phyloP scores from a whole-genome alignment of 202 grass and related monocot genomes.

The Tripidium arundinaceum region DNA sequence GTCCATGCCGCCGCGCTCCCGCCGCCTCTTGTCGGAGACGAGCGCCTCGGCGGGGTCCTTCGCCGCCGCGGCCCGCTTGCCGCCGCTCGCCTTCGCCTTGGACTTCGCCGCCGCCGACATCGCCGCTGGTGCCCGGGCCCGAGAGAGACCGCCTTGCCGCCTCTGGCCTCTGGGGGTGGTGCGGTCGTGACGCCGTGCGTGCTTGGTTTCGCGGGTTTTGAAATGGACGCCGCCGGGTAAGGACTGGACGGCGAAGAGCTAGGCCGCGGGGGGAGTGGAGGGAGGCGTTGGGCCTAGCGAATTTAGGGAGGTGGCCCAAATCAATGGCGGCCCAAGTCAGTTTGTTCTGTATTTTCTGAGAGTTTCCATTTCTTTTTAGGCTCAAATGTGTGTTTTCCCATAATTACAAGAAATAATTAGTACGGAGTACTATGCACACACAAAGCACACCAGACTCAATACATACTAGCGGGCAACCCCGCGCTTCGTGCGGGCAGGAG shows the following conservation, averaged over 20 bases:
- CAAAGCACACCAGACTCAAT: too few species aligned
- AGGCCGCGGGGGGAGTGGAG: neutral
- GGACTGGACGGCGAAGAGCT: neutral
- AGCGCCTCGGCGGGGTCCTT: slow-evolving; percentile 37
- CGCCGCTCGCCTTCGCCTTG: slow-evolving; percentile 40
- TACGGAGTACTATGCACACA: too few species aligned
- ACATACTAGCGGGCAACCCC: too few species aligned
- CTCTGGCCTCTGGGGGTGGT: neutral
- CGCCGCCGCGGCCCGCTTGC: slow-evolving; percentile 27
- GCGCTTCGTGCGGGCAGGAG: too few species aligned
- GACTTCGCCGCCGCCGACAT: slow-evolving; percentile 35
- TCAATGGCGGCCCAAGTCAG: neutral
- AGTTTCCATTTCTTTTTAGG: neutral
- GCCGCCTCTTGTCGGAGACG: slow-evolving; percentile 38
- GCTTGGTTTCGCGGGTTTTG: slow-evolving; percentile 10
- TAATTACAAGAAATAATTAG: too few species aligned
- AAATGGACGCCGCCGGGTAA: neutral
- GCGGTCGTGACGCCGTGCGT: neutral
- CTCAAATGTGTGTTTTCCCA: neutral
- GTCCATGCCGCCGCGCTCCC: slow-evolving; percentile 33
- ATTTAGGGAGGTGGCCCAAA: neutral
- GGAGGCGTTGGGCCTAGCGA: neutral
- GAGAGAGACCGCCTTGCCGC: neutral
- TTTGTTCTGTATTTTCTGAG: neutral
- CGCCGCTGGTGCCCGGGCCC: neutral